Evolutionary conservation across 768 basidiomycete genomes (phyloP).

Genomic region (Multifurca ochricompacta): DNA sequence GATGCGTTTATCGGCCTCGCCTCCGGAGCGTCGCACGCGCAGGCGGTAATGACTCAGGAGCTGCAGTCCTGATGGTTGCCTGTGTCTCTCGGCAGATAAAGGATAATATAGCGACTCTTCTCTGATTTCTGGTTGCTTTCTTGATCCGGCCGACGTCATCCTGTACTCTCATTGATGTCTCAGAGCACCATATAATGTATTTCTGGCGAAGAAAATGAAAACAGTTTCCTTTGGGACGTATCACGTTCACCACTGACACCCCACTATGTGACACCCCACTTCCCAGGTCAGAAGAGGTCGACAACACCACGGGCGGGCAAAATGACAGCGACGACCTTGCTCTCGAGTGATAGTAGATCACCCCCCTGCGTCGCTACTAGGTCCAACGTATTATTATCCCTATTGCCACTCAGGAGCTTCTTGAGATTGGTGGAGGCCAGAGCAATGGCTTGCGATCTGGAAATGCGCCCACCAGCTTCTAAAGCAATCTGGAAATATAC

Average conservation of each 20-base stretch:
- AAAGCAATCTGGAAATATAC: constrained; percentile 28
- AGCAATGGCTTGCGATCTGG: constrained; percentile 28
- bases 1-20: background rate
- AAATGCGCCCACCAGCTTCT: constrained; percentile 31
- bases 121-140: background rate
- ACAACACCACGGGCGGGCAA: constrained; percentile 25
- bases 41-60: background rate
- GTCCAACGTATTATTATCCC: constrained; percentile 26
- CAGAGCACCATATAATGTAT: too few species aligned
- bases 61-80: background rate
- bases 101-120: background rate
- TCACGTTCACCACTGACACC: background rate
- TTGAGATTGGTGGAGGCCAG: constrained; percentile 26
- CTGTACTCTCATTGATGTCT: background rate
- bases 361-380: constrained; percentile 31
- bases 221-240: background rate
- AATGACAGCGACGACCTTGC: constrained; percentile 28
- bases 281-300: constrained; percentile 24
- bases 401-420: constrained; percentile 30
- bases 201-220: background rate
- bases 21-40: background rate
- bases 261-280: background rate
- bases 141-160: background rate
- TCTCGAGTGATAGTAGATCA: constrained; percentile 29
- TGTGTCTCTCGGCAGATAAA: background rate